Evolutionary conservation across 2,329 filamentous ascomycete species (phyloP), one percentile per base, ranked within the genome.

Genomic region (Aspergillus tamarii): DNA sequence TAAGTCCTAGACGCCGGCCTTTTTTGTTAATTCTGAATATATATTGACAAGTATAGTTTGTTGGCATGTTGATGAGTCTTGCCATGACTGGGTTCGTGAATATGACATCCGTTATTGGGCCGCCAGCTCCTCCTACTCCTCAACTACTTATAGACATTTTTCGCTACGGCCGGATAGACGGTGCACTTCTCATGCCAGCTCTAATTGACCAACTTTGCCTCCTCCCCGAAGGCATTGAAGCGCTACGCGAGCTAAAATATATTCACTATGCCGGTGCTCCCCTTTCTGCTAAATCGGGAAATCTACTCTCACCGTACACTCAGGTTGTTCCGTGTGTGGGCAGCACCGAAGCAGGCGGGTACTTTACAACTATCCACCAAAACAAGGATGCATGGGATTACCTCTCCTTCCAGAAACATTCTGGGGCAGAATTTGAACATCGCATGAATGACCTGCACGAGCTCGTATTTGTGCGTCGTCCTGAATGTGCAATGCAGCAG

Each of bases 131-230:
- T 14, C 39, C 39, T n/a, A 41, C 39, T 9, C 16, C 39, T 7
- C n/a, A 60, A 0, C 56, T 55, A n/a, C 55, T 71, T 14, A 36
- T 65, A 7, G 60, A 72, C 12, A 66, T 70, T 23, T 56, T 73
- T 28, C 52, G 55, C 10, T 60, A 69, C n/a, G 69, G 65, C 11
- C 56, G 45, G 0, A 55, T 68, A 9, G 62, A 71, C 21, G 65
- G 52, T 1, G 70, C 64, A 1, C 58, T 73, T 19, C 64, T 72
- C 5, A 61, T 69, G 1, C 71, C 72, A 0, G 65, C 67, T 0
- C 54, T 74, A 7, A 69, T 72, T n/a, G 69, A 74, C 56, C 65
- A 66, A 23, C 59, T 70, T 10, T 69, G 70, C 23, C 62, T 63
- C 2, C 58, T 53, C 2, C 48, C 61, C 1, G 26, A 32, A 2